These are phyloP conservation scores for Chamaenerion angustifolium DNA, from an alignment of 345 rosid species.

Conservation along the genomic window DNA sequence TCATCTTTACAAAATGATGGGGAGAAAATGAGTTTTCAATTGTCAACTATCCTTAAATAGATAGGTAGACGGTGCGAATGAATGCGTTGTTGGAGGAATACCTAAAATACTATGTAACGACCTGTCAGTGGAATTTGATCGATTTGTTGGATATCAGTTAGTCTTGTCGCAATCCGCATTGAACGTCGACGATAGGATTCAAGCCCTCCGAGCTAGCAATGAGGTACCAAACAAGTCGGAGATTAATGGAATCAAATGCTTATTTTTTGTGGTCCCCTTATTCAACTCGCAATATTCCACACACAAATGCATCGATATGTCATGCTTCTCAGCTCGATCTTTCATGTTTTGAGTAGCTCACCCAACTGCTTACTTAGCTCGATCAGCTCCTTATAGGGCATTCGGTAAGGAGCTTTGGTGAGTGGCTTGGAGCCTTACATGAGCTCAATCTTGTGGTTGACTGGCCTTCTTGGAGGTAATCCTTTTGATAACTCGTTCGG, in stretches of 20 bases:
- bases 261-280: not conserved
- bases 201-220: not conserved
- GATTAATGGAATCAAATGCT: not conserved
- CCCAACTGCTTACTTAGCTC: not conserved
- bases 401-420: not conserved
- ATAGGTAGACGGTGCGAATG: not conserved
- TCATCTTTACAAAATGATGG: no score
- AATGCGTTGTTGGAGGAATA: not conserved
- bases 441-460: not conserved
- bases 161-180: not conserved
- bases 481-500: not conserved
- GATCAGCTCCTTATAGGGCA: not conserved
- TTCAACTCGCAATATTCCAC: not conserved
- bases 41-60: no score
- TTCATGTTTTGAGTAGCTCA: not conserved
- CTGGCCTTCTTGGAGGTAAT: not conserved
- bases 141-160: not conserved
- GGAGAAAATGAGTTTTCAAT: no score
- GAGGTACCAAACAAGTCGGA: not conserved
- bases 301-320: not conserved
- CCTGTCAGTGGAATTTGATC: not conserved
- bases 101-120: not conserved
- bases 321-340: not conserved
- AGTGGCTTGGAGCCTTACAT: not conserved
- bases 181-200: not conserved